These are phyloP conservation scores for Phragmites australis DNA, from an alignment of 176 grass and related monocot genomes.

Conservation along the genomic window DNA sequence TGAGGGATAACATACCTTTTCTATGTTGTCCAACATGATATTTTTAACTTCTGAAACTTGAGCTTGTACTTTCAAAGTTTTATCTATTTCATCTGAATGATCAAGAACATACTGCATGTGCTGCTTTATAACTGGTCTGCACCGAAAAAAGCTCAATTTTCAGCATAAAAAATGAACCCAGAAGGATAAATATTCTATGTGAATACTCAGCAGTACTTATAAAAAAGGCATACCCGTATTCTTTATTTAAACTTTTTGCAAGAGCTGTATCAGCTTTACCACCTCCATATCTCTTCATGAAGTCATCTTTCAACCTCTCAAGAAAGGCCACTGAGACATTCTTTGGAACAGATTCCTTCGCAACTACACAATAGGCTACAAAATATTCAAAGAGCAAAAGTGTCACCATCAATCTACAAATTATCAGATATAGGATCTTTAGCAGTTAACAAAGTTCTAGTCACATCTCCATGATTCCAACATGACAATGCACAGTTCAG, in stretches of 20 bases:
- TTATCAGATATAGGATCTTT: neutral
- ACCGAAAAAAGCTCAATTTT: conserved; percentile 32
- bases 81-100: conserved; percentile 90
- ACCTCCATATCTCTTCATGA: conserved; percentile 89
- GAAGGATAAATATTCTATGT: neutral
- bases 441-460: neutral
- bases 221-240: conserved; percentile 65
- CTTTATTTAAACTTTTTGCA: conserved; percentile 94
- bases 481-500: conserved; percentile 6
- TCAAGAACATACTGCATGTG: conserved; percentile 93
- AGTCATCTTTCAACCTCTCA: conserved; percentile 84
- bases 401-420: conserved; percentile 24
- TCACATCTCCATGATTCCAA: neutral
- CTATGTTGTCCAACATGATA: conserved; percentile 90
- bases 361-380: conserved; percentile 87
- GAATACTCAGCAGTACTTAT: neutral
- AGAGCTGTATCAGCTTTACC: conserved; percentile 93
- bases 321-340: conserved; percentile 84
- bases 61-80: conserved; percentile 81
- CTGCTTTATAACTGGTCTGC: conserved; percentile 86
- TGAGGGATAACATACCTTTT: conserved; percentile 61
- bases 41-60: conserved; percentile 98
- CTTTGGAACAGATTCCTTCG: conserved; percentile 79
- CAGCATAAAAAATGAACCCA: neutral
- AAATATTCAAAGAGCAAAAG: conserved; percentile 20